Conservation (phyloP, 495 filamentous ascomycete genomes). For the Penicillium verhagenii region DNA sequence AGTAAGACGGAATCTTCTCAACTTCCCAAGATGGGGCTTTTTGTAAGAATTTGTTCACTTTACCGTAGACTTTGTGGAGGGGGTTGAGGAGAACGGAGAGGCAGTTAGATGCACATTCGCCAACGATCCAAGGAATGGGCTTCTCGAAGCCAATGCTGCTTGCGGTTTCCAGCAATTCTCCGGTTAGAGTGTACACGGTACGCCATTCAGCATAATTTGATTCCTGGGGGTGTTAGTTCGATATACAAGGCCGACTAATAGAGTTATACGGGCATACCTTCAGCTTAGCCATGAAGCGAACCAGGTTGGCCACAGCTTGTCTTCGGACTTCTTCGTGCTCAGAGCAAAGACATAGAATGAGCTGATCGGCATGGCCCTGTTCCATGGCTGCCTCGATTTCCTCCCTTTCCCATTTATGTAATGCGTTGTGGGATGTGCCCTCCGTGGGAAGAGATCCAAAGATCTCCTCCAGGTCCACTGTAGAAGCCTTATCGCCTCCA, state of each 20-base stretch:
- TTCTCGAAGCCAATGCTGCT: conserved; percentile 48
- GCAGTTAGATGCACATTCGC: conserved; percentile 69
- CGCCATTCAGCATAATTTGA: conserved; percentile 74
- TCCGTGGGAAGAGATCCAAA: conserved; percentile 42
- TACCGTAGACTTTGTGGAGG: conserved; percentile 78
- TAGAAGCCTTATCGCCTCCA: conserved; percentile 8
- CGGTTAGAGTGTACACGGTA: conserved; percentile 70
- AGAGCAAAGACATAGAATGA: conserved; percentile 75
- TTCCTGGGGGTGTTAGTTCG: conserved; percentile 27
- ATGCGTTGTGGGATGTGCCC: conserved; percentile 39
- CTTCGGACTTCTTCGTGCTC: conserved; percentile 68
- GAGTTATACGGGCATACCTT: conserved; percentile 40
- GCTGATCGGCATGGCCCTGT: conserved; percentile 62
- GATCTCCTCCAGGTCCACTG: conserved; percentile 38
- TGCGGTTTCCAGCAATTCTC: conserved; percentile 75
- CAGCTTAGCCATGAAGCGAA: conserved; percentile 63
- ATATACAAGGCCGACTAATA: neutral
- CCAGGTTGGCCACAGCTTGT: conserved; percentile 68
- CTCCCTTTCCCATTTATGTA: conserved; percentile 68
- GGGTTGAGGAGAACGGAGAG: conserved; percentile 71
- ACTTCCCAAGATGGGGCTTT: conserved; percentile 70
- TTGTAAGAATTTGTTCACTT: conserved; percentile 81
- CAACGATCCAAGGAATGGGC: conserved; percentile 69
- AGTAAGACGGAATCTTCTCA: conserved; percentile 68
- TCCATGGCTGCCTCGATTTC: conserved; percentile 72